These are phyloP conservation scores for Biancaea sappan DNA, from an alignment of 306 rosid species.

Conservation along the genomic window DNA sequence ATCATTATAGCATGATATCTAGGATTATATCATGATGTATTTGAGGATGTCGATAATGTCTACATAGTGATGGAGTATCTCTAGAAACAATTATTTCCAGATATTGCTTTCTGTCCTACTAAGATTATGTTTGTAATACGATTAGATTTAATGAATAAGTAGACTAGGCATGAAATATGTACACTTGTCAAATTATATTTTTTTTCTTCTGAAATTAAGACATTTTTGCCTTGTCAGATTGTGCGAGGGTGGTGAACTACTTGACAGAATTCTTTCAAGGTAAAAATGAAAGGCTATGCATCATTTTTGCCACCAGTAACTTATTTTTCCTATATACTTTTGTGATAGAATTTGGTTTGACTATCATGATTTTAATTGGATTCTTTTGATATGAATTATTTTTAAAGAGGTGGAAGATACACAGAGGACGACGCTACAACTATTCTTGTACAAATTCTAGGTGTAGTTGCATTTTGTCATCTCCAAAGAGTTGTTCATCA, in stretches of 20 bases:
- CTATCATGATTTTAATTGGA: conserved; percentile 33
- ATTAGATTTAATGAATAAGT: not conserved
- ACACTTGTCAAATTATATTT: conserved; percentile 25
- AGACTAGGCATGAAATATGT: not conserved
- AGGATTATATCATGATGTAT: conserved; percentile 75
- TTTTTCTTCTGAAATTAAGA: conserved; percentile 25
- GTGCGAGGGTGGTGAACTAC: conserved; percentile 93
- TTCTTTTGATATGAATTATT: conserved; percentile 30
- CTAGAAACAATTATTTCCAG: conserved; percentile 16
- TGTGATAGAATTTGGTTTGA: conserved; percentile 2
- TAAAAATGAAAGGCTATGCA: conserved; percentile 44
- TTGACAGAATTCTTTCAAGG: conserved; percentile 91
- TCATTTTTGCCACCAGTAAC: conserved; percentile 9
- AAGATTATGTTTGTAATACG: conserved; percentile 6
- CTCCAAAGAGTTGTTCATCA: conserved; percentile 90
- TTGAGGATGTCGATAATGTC: conserved; percentile 78
- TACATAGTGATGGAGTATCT: conserved; percentile 96
- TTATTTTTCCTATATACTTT: conserved; percentile 16
- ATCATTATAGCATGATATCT: too few species aligned
- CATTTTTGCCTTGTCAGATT: conserved; percentile 54
- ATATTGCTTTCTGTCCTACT: conserved; percentile 2
- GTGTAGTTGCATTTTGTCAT: conserved; percentile 81
- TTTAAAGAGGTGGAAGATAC: conserved; percentile 87
- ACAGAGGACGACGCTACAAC: conserved; percentile 83
- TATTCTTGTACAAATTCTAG: conserved; percentile 77